These are phyloP conservation scores for Dothiorella sarmentorum DNA, from an alignment of 2,329 filamentous ascomycete species.

Conservation along the genomic window DNA sequence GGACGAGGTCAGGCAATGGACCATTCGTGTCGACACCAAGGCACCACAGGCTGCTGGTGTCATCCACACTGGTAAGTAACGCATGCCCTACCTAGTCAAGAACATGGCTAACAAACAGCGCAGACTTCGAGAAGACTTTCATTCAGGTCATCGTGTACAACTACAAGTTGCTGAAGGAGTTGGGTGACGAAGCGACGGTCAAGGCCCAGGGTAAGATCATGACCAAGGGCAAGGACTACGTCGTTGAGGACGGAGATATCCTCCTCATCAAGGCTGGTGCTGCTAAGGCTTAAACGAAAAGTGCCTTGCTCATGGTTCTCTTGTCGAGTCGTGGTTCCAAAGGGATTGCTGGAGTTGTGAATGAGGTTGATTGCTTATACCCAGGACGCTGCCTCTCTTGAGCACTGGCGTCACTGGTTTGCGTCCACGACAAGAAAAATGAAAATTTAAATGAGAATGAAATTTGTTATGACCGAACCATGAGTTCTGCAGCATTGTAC, in stretches of 20 bases:
- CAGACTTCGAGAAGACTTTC: constrained; percentile 98
- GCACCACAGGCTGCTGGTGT: constrained; percentile 97
- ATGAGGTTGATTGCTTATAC: constrained; percentile 16
- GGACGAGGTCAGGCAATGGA: constrained; percentile 98
- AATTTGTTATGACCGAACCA: too few species aligned
- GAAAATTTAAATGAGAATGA: constrained; percentile 13
- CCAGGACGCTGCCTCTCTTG: constrained; percentile 17
- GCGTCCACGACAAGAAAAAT: constrained; percentile 2
- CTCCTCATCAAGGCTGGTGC: constrained; percentile 88
- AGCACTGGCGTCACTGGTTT: constrained; percentile 16
- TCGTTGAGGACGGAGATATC: constrained; percentile 77
- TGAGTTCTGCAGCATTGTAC: too few species aligned
- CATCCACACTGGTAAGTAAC: constrained; percentile 68
- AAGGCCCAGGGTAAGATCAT: constrained; percentile 94
- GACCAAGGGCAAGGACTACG: constrained; percentile 98
- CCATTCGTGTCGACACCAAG: constrained; percentile 91
- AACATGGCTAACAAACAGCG: constrained; percentile 6
- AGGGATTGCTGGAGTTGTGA: constrained; percentile 11
- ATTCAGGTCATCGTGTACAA: constrained; percentile 97
- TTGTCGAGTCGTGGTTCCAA: constrained; percentile 10
- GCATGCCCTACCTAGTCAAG: constrained; percentile 6
- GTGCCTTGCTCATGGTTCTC: background rate
- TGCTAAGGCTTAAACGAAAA: constrained; percentile 59
- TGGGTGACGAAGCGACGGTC: constrained; percentile 82
- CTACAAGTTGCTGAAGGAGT: constrained; percentile 74